These are phyloP conservation scores for Vigna trinervia DNA, from an alignment of 306 rosid genomes.

Conservation along the genomic window DNA sequence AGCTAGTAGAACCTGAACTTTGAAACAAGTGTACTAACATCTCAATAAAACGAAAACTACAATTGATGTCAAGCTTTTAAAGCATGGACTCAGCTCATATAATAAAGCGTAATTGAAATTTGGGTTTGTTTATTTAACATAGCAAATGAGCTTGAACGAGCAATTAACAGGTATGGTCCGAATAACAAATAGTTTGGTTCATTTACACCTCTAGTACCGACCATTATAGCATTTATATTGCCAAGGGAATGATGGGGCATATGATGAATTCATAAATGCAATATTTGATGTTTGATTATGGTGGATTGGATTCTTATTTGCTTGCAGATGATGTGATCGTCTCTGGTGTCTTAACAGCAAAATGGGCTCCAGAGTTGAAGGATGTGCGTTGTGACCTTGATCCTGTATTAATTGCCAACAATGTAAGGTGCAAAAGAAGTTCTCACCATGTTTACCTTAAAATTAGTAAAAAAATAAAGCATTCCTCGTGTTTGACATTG, in stretches of 20 bases:
- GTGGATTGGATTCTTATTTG: constrained; percentile 15
- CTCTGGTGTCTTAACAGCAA: constrained; percentile 89
- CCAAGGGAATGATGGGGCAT: constrained; percentile 3
- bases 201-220: too few species aligned
- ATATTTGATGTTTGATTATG: constrained; percentile 21
- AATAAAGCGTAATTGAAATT: too few species aligned
- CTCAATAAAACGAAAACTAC: too few species aligned
- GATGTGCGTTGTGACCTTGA: constrained; percentile 96
- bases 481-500: constrained; percentile 25
- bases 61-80: too few species aligned
- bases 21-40: too few species aligned
- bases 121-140: too few species aligned
- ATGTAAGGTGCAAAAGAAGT: constrained; percentile 64
- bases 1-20: too few species aligned
- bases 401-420: constrained; percentile 87
- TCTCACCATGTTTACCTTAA: constrained; percentile 29
- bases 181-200: too few species aligned
- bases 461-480: constrained; percentile 29
- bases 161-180: too few species aligned
- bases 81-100: too few species aligned
- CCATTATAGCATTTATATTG: constrained; percentile 8
- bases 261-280: constrained; percentile 37
- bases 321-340: constrained; percentile 82
- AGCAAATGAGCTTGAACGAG: too few species aligned
- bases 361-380: constrained; percentile 94